Evolutionary conservation across 2,329 filamentous ascomycete species (phyloP), one percentile per base, ranked within the genome.

Genomic region (Ascochyta lentis): DNA sequence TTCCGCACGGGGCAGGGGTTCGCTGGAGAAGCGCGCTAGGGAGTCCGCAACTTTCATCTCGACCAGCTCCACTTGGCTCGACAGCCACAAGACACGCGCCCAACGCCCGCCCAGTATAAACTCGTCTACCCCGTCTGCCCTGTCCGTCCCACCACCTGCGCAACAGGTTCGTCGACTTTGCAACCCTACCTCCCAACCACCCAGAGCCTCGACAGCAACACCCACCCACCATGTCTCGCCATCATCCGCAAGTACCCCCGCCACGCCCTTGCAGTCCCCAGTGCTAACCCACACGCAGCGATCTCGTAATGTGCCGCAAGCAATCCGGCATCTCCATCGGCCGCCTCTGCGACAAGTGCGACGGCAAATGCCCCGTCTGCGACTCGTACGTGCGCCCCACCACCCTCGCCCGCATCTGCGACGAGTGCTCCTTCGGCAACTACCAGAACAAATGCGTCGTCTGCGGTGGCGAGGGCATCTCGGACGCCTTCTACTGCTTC

Each of bases 361-460:
- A 99, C 81, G 95, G 95, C 78, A 99, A 99, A 83, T 99, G 95
- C 73, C 95, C 95, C 64, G 93, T 99, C 59, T 99, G 95, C 86
- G 95, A 99, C 77, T 96, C 91, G 59, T 99, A 99, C 85, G 95
- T 99, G 62, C 93, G 95, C 15, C 95, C 95, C 12, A 99, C 95
- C 26, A 98, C 95, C 8, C 89, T 98, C 54, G 95, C 96, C 58
- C 92, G 94, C 72, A 98, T 99, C 81, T 99, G 95, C 83, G 95
- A 99, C 82, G 95, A 99, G 81, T 99, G 95, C 84, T 93, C 91
- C 76, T 99, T 99, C 77, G 95, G 95, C 74, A 99, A 99, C 84
- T 99, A 97, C 83, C 95, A 98, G 81, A 99, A 99, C 83, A 99
- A 99, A 79, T 99, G 95, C 76, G 92, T 99, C 66, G 95, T 99